Evolutionary conservation across 306 rosid genomes (phyloP).

Genomic region (Phaseolus lunatus): DNA sequence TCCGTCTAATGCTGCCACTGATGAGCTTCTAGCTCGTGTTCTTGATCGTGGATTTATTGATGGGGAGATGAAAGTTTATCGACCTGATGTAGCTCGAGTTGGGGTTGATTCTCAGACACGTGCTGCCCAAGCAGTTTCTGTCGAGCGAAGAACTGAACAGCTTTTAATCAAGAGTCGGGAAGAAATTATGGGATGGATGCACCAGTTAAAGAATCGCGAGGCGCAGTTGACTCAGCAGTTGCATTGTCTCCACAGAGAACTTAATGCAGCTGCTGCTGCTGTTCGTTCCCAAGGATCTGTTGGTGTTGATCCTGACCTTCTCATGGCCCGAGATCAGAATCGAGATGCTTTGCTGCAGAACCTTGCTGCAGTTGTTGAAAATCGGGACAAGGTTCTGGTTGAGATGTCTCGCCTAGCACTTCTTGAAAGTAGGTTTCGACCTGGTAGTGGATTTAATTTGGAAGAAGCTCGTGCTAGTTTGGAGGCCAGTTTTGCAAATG

Average conservation of each 20-base stretch:
- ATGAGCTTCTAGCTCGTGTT: constrained; percentile 98
- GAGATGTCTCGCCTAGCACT: constrained; percentile 94
- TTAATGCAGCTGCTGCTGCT: constrained; percentile 88
- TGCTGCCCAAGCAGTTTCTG: constrained; percentile 99
- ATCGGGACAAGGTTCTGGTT: constrained; percentile 87
- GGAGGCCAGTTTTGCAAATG: constrained; percentile 99
- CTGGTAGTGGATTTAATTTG: constrained; percentile 82
- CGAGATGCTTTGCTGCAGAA: constrained; percentile 83
- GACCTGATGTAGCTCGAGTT: constrained; percentile 98
- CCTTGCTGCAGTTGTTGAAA: constrained; percentile 94
- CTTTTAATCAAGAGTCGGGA: constrained; percentile 87
- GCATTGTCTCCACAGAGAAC: constrained; percentile 80
- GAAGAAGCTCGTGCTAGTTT: constrained; percentile 97
- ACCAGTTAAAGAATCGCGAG: constrained; percentile 83
- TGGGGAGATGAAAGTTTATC: constrained; percentile 98
- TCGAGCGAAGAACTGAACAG: constrained; percentile 98
- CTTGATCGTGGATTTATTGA: constrained; percentile 98
- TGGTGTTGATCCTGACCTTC: constrained; percentile 95
- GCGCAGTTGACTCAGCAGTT: constrained; percentile 81
- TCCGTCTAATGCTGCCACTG: constrained; percentile 99
- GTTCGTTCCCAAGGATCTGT: constrained; percentile 96
- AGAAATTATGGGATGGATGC: constrained; percentile 90
- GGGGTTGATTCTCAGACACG: constrained; percentile 99
- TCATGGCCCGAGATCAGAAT: constrained; percentile 89
- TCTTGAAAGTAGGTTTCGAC: constrained; percentile 85